Evolutionary conservation across 768 basidiomycete genomes (phyloP).

Genomic region (Kwoniella dendrophila): DNA sequence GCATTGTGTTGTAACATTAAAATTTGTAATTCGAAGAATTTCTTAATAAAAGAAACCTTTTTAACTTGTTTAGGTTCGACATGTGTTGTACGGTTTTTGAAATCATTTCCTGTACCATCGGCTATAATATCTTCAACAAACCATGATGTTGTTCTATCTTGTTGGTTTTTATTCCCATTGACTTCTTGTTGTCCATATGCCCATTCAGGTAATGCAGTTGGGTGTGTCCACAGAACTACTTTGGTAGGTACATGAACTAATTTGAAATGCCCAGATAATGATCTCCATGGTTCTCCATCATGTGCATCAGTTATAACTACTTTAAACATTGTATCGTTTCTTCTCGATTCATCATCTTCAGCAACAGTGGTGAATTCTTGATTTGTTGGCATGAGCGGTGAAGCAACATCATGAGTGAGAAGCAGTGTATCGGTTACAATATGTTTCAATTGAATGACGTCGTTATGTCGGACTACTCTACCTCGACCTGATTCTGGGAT

Average conservation of each 20-base stretch:
- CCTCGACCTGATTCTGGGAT: constrained; percentile 92
- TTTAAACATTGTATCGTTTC: constrained; percentile 88
- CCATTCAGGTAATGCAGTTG: constrained; percentile 83
- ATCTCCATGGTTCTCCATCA: constrained; percentile 84
- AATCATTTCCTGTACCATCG: constrained; percentile 66
- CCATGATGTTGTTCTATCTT: constrained; percentile 84
- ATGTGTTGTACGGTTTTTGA: constrained; percentile 62
- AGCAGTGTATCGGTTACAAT: constrained; percentile 78
- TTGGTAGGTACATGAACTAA: constrained; percentile 84
- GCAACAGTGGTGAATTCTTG: constrained; percentile 96
- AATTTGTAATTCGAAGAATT: constrained; percentile 89
- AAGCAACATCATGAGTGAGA: constrained; percentile 95
- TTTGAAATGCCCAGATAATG: constrained; percentile 89
- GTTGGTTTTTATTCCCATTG: constrained; percentile 91
- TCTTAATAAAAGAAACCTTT: constrained; percentile 86
- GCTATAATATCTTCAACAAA: constrained; percentile 78
- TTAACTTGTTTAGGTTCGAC: constrained; percentile 70
- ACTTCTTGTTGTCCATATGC: constrained; percentile 96
- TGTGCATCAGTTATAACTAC: constrained; percentile 71
- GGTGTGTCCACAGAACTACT: constrained; percentile 92
- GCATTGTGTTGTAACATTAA: constrained; percentile 98
- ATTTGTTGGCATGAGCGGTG: constrained; percentile 94
- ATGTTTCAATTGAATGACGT: constrained; percentile 85
- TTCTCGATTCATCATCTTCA: constrained; percentile 72
- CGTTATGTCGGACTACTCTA: constrained; percentile 84